Evolutionary conservation across 2,329 filamentous ascomycete species (phyloP), one percentile per base, ranked within the genome.

Genomic region (Fusarium irregulare): DNA sequence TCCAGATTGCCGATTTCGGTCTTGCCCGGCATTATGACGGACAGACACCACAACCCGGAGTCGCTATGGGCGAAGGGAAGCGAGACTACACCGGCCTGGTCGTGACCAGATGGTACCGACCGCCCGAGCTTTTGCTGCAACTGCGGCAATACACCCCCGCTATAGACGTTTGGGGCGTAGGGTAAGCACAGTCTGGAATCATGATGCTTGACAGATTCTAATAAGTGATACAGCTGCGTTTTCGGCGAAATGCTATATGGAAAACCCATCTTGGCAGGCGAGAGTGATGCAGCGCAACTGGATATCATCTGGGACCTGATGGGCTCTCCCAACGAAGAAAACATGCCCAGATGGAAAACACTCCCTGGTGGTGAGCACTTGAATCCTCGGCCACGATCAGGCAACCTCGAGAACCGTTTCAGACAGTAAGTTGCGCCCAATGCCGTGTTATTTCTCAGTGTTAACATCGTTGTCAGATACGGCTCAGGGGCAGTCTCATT

Each of bases 161-260:
- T 12, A 98, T 99, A 75, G 96, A 99, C 80, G 89, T 99, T 82
- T 99, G 96, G 96, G 96, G 96, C 74, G 95, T 98, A 73, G 96
- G 95, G 92, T 94, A 85, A 83, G 89, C 78, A 54, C 55, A 12
- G 51, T 25, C 21, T 10, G 49, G 9, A 66, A n/a, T 37, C 55
- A 6, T 9, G 7, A 27, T 21, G 7, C 10, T 37, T 56, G 14
- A 2, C 21, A n/a, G 21, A 14, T 34, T 45, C 77, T 78, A 56
- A 79, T 54, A 32, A 30, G n/a, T 16, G 7, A 30, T n/a, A 27
- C 60, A 94, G 92, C n/a, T 99, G 96, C 77, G 94, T 99, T 4
- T 98, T 99, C 81, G 96, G 94, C 54, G 96, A 99, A 79, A 99
- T 99, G 95, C 91, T 98, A 70, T 89, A 93, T 74, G 91, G 93